Evolutionary conservation across 2,329 filamentous ascomycete species (phyloP).

Genomic region (Aureobasidium sp.): DNA sequence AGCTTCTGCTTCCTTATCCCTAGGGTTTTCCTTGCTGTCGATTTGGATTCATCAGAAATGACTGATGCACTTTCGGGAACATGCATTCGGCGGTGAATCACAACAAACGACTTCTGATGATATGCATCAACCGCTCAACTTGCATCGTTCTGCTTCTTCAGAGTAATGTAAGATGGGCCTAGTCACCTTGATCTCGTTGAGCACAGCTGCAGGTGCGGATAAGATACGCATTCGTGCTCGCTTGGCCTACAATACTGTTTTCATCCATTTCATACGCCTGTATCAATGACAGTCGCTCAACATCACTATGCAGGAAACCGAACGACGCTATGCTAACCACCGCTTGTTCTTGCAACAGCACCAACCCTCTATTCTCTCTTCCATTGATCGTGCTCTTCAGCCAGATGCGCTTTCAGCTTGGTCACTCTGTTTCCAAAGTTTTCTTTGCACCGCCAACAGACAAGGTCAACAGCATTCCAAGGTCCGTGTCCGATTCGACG

Average conservation of each 20-base stretch:
- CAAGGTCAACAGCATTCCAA: constrained; percentile 59
- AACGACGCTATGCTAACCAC: not conserved
- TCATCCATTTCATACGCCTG: not conserved
- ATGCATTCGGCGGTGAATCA: not conserved
- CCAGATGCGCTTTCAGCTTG: constrained; percentile 67
- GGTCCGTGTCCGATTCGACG: constrained; percentile 48
- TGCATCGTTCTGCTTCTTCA: not conserved
- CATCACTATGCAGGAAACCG: not conserved
- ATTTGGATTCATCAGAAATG: not conserved
- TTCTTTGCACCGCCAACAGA: constrained; percentile 76
- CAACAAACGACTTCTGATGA: not conserved
- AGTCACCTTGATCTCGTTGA: not conserved
- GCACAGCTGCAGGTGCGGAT: not conserved
- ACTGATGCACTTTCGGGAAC: not conserved
- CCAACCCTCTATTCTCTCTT: constrained; percentile 46
- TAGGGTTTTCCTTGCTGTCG: not conserved
- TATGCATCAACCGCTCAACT: not conserved
- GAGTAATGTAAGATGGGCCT: not conserved
- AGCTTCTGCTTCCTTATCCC: not conserved
- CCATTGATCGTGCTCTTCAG: constrained; percentile 69
- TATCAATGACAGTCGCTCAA: not conserved
- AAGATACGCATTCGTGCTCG: not conserved
- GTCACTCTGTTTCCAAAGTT: constrained; percentile 70
- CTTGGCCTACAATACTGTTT: not conserved
- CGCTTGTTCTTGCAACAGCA: not conserved